Evolutionary conservation across 2,329 filamentous ascomycete species (phyloP).

Genomic region (Graphium sp.): DNA sequence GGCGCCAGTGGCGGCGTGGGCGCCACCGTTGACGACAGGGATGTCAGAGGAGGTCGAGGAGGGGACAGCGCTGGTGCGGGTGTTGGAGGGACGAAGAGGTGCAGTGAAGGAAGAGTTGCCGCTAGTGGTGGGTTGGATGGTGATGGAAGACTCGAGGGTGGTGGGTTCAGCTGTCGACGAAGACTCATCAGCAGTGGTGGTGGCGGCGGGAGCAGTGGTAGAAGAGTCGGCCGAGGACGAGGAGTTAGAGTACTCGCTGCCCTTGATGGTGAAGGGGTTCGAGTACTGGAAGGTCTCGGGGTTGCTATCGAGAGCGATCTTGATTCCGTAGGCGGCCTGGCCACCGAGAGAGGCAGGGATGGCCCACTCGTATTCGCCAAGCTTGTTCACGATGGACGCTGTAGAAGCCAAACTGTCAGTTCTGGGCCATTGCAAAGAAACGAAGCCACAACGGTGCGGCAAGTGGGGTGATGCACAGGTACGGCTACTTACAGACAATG

Average conservation of each 20-base stretch:
- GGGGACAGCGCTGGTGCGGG: no score
- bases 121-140: background rate
- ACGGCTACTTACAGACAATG: constrained; percentile 33
- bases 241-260: constrained; percentile 8
- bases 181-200: no score
- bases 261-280: constrained; percentile 38
- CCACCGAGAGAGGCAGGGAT: constrained; percentile 26
- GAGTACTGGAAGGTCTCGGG: constrained; percentile 40
- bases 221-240: background rate
- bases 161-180: no score
- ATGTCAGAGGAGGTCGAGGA: background rate
- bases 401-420: constrained; percentile 1
- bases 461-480: no score
- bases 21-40: constrained; percentile 1
- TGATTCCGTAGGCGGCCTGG: constrained; percentile 37
- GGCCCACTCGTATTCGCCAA: constrained; percentile 29
- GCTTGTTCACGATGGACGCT: constrained; percentile 29
- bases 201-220: background rate
- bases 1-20: constrained; percentile 1
- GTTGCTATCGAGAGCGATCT: constrained; percentile 31
- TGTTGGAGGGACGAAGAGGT: no score
- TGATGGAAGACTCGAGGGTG: no score
- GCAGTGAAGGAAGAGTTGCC: background rate
- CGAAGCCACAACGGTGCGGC: background rate
- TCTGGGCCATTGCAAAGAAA: constrained; percentile 1